Evolutionary conservation across 1,284 basidiomycete genomes (phyloP).

Genomic region (Volvariella volvacea): DNA sequence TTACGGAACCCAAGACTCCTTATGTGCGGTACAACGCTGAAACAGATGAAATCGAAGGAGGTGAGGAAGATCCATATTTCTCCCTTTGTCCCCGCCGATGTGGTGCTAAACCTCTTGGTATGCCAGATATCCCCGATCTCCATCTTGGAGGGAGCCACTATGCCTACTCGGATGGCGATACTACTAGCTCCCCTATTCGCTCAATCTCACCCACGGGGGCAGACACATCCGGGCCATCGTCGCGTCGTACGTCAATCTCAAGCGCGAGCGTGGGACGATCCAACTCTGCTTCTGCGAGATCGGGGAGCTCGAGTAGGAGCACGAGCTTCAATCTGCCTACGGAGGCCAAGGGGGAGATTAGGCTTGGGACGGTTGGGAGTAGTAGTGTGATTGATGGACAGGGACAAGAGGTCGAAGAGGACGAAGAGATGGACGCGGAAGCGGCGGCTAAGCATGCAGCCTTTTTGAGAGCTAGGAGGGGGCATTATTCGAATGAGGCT

Average conservation of each 20-base stretch:
- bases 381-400: slow-evolving; percentile 29
- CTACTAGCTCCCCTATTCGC: slow-evolving; percentile 25
- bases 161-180: slow-evolving; percentile 15
- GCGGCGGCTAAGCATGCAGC: slow-evolving; percentile 78
- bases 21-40: slow-evolving; percentile 87
- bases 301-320: slow-evolving; percentile 71
- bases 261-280: slow-evolving; percentile 45
- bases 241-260: slow-evolving; percentile 76
- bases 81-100: no score
- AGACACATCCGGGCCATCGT: slow-evolving; percentile 57
- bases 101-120: background rate
- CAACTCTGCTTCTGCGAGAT: slow-evolving; percentile 33
- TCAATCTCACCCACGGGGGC: slow-evolving; percentile 44
- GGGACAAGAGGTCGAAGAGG: slow-evolving; percentile 63
- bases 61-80: slow-evolving; percentile 35
- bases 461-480: slow-evolving; percentile 75
- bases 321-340: slow-evolving; percentile 77
- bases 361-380: slow-evolving; percentile 11
- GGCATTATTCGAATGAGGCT: slow-evolving; percentile 89
- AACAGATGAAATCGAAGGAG: slow-evolving; percentile 75
- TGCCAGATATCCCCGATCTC: slow-evolving; percentile 61
- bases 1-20: slow-evolving; percentile 94
- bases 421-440: slow-evolving; percentile 84
- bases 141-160: slow-evolving; percentile 39
- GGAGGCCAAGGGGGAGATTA: slow-evolving; percentile 55